These are phyloP conservation scores for Trichoderma endophyticum DNA, from an alignment of 2,329 filamentous ascomycete species.

Conservation along the genomic window DNA sequence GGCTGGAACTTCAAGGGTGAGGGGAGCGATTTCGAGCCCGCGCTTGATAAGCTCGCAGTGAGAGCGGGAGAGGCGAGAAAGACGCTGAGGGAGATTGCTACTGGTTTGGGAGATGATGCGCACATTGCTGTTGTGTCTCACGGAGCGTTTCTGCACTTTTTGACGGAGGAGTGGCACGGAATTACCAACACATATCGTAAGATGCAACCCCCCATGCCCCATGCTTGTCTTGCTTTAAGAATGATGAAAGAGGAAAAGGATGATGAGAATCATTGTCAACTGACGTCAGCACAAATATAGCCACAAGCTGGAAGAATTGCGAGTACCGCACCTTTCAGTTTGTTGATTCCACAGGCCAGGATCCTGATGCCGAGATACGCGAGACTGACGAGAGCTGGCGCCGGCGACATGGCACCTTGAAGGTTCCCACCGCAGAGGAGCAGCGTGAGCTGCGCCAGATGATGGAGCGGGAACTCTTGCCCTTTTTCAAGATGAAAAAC, in stretches of 20 bases:
- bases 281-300: constrained; percentile 35
- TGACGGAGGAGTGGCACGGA: constrained; percentile 78
- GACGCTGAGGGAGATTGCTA: constrained; percentile 49
- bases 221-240: background rate
- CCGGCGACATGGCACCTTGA: constrained; percentile 40
- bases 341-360: constrained; percentile 47
- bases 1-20: constrained; percentile 69
- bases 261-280: background rate
- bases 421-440: constrained; percentile 44
- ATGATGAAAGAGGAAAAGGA: background rate
- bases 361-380: constrained; percentile 45
- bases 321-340: constrained; percentile 70
- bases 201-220: background rate
- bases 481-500: constrained; percentile 19
- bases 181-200: constrained; percentile 30
- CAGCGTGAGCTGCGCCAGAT: constrained; percentile 43
- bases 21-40: constrained; percentile 45
- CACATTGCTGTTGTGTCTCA: constrained; percentile 78
- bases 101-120: constrained; percentile 49
- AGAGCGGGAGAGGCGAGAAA: constrained; percentile 60
- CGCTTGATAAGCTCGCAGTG: constrained; percentile 51
- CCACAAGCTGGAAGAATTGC: constrained; percentile 72
- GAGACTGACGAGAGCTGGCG: constrained; percentile 51
- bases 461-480: constrained; percentile 15
- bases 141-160: constrained; percentile 78